phyloP scores from a whole-genome alignment of 768 basidiomycete species.

The Tephrocybe sp. region DNA sequence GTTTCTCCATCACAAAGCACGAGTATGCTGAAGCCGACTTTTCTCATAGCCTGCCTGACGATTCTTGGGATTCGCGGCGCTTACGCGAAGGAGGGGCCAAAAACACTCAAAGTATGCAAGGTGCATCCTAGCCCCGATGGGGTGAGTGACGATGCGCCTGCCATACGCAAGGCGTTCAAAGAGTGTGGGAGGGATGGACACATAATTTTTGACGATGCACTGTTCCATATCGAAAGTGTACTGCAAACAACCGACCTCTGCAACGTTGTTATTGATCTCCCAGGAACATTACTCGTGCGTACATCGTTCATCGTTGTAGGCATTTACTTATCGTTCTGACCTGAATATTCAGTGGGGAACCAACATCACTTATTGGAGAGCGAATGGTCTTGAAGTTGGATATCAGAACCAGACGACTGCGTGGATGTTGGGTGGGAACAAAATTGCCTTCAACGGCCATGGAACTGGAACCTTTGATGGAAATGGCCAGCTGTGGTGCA shows the following conservation, averaged over 20 bases:
- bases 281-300: conserved; percentile 34
- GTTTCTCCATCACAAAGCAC: background rate
- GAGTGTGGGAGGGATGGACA: conserved; percentile 16
- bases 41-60: conserved; percentile 19
- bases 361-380: conserved; percentile 38
- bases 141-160: conserved; percentile 23
- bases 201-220: conserved; percentile 28
- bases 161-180: conserved; percentile 22
- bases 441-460: conserved; percentile 27
- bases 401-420: conserved; percentile 38
- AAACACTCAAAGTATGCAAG: conserved; percentile 13
- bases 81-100: background rate
- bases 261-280: conserved; percentile 32
- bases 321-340: background rate
- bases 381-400: conserved; percentile 30
- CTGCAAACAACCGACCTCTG: conserved; percentile 32
- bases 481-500: conserved; percentile 40
- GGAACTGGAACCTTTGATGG: conserved; percentile 39
- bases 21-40: conserved; percentile 13
- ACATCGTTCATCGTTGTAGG: background rate
- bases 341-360: conserved; percentile 26
- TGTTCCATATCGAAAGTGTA: conserved; percentile 33
- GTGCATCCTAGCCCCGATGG: conserved; percentile 20
- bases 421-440: conserved; percentile 35
- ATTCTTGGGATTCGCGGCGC: conserved; percentile 17